These are phyloP conservation scores for Chalara sp. DNA, from an alignment of 2,329 filamentous ascomycete species.

Conservation along the genomic window DNA sequence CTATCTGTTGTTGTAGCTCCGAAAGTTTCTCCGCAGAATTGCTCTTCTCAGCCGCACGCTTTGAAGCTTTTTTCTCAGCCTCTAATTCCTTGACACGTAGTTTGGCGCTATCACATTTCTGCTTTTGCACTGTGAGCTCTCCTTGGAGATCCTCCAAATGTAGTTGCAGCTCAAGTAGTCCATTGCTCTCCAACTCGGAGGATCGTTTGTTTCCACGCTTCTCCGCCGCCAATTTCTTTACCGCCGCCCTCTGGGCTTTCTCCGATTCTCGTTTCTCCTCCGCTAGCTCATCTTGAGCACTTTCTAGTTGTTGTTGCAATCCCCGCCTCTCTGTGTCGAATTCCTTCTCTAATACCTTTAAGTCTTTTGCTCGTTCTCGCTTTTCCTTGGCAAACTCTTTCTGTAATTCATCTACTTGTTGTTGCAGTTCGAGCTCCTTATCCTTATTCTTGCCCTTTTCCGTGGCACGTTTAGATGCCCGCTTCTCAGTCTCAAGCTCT, in stretches of 20 bases:
- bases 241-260: conserved; percentile 35
- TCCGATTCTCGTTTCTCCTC: conserved; percentile 34
- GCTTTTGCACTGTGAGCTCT: conserved; percentile 27
- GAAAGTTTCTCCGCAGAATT: conserved; percentile 23
- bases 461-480: conserved; percentile 52
- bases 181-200: conserved; percentile 30
- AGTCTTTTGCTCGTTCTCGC: conserved; percentile 19
- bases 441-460: conserved; percentile 34
- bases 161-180: conserved; percentile 22
- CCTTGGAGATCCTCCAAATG: conserved; percentile 26
- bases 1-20: conserved; percentile 23
- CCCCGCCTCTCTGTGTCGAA: conserved; percentile 12
- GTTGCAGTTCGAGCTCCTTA: conserved; percentile 34
- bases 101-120: conserved; percentile 40
- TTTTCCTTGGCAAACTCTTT: conserved; percentile 29
- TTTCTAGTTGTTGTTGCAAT: conserved; percentile 21
- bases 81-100: conserved; percentile 25
- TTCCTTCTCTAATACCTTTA: conserved; percentile 20
- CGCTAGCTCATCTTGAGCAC: conserved; percentile 25
- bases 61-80: conserved; percentile 30
- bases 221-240: not conserved
- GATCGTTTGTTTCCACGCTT: conserved; percentile 35
- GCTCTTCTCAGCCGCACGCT: conserved; percentile 21
- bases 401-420: conserved; percentile 30
- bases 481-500: conserved; percentile 76